phyloP scores from a whole-genome alignment of 1,284 basidiomycete genomes.

The Papiliotrema terrestris region DNA sequence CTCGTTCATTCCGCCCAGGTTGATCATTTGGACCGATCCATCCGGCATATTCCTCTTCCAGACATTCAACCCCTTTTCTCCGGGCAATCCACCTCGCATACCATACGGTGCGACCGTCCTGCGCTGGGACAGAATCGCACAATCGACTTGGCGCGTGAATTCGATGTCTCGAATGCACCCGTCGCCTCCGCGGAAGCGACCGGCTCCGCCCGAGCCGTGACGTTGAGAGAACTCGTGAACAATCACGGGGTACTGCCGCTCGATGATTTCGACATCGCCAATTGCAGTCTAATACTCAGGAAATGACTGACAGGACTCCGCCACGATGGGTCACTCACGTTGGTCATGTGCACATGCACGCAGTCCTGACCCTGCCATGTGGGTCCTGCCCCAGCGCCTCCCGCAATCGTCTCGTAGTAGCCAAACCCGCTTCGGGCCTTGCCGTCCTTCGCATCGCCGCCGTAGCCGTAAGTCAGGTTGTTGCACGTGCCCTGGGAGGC shows the following conservation, averaged over 20 bases:
- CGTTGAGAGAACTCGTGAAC: constrained; percentile 75
- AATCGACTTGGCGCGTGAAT: not conserved
- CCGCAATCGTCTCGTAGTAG: no score
- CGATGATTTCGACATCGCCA: constrained; percentile 62
- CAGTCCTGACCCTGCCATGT: constrained; percentile 81
- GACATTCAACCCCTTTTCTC: not conserved
- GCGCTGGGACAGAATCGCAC: not conserved
- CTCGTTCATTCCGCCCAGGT: constrained; percentile 4
- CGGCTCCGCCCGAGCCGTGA: constrained; percentile 69
- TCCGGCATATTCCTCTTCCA: not conserved
- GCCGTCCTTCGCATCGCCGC: not conserved
- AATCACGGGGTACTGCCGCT: constrained; percentile 67
- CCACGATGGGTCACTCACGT: constrained; percentile 71
- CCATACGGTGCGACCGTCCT: constrained; percentile 1
- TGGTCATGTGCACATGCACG: constrained; percentile 55
- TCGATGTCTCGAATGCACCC: constrained; percentile 50
- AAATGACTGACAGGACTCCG: constrained; percentile 79
- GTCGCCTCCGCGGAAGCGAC: constrained; percentile 76
- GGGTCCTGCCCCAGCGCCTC: constrained; percentile 61
- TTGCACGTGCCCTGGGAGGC: constrained; percentile 55
- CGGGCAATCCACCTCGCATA: not conserved
- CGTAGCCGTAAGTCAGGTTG: no score
- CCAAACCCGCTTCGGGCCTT: not conserved
- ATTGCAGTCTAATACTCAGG: constrained; percentile 50
- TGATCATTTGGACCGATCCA: not conserved